Evolutionary conservation across 176 grass and related monocot genomes (phyloP).

Genomic region (Eleusine coracana): DNA sequence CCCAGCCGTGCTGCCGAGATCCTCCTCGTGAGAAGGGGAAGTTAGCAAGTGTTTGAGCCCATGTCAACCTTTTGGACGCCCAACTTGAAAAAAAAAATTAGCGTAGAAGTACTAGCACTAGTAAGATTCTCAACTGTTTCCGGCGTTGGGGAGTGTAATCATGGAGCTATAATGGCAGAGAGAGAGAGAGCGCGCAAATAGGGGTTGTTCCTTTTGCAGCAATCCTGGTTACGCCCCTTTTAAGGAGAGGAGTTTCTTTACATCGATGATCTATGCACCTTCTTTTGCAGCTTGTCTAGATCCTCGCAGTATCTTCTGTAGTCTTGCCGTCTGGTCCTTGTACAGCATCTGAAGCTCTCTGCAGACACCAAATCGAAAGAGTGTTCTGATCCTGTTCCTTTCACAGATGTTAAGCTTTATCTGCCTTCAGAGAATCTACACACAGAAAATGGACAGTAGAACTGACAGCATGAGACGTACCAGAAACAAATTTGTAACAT

Average conservation of each 20-base stretch:
- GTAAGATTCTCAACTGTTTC: conserved; percentile 32
- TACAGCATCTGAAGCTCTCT: conserved; percentile 7
- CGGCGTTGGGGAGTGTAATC: conserved; percentile 58
- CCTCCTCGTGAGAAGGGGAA: conserved; percentile 31
- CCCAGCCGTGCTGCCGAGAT: conserved; percentile 14
- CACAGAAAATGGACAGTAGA: neutral
- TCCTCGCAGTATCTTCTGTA: conserved; percentile 6
- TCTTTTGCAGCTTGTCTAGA: conserved; percentile 27
- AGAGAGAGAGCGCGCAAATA: neutral
- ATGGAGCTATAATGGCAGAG: conserved; percentile 55
- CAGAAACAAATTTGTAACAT: neutral
- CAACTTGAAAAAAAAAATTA: conserved; percentile 11
- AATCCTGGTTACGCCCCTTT: conserved; percentile 50
- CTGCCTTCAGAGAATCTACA: neutral
- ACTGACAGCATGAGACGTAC: neutral
- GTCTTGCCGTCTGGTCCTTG: conserved; percentile 16
- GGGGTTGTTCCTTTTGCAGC: conserved; percentile 43
- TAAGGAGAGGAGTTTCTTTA: conserved; percentile 32
- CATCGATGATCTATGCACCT: neutral
- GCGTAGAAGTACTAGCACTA: neutral
- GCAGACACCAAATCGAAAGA: neutral
- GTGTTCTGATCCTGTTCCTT: neutral
- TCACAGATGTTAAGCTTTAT: conserved; percentile 7
- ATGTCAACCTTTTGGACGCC: conserved; percentile 38
- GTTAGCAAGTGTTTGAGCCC: conserved; percentile 4